Base-by-base conservation (phyloP, 2,329 filamentous ascomycete genomes). In the Pestalotiopsis sp. region DNA sequence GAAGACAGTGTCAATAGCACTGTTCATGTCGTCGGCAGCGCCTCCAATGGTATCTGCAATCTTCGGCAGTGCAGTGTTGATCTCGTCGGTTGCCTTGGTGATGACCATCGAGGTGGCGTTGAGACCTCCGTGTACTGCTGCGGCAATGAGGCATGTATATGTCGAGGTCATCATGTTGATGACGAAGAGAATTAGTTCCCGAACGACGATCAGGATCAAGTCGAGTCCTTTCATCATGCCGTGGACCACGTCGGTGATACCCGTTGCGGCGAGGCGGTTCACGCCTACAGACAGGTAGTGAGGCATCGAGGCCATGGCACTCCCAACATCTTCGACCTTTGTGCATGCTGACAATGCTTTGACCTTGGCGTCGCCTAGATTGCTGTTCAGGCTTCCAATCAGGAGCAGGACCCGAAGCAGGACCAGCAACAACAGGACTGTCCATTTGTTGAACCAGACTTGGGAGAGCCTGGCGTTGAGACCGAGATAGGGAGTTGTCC, bases 381-480 rank as follows among this genome's bases (percentile, higher is more conserved):
- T 90, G 74, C 89, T 85, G 77, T 94, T 86, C 71, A 98, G 87
- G 74, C 88, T 87, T 67, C 87, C 86, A 67, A 95, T 88, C 49
- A 95, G 90, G 69, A 98, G 85, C 66, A 99, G 83, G 70, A 95
- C 88, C 68, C 95, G 90, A 71, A 92, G 89, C 66, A 99, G 90
- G 68, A 98, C 91, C 67, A 99, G 90, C 69, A 97, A 81, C 62
- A 98, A 86, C 62, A 99, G 87, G 70, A 98, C 86, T 52, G 96
- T 98, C 96, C 96, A 99, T 81, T 93, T 90, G 85, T 99, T 98
- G 84, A 99, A 91, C 94, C 95, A 98, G 80, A 97, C 88, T 85
- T 99, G 96, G 66, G 96, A 98, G 76, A 98, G 87, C 76, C 95
- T 91, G 75, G 95, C 91, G 77, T 91, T 90, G 77, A 98, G 90